Evolutionary conservation across 2,329 filamentous ascomycete genomes (phyloP).

Genomic region (Sclerotinia trifoliorum): DNA sequence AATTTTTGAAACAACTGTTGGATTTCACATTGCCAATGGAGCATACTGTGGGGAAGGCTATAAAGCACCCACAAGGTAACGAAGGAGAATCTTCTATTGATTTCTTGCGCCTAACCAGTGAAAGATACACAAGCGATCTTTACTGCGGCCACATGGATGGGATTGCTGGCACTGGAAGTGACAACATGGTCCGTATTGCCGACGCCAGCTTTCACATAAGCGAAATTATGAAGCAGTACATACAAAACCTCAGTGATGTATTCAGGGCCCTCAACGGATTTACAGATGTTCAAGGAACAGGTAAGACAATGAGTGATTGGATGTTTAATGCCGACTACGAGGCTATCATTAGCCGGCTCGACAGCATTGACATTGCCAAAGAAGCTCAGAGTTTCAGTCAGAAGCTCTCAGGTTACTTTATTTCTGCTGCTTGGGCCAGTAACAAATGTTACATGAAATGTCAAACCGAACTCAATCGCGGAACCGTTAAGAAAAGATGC

Average conservation of each 20-base stretch:
- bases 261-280: conserved; percentile 6
- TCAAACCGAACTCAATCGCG: neutral
- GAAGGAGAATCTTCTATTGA: neutral
- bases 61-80: neutral
- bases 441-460: conserved; percentile 24
- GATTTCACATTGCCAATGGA: conserved; percentile 7
- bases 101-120: conserved; percentile 1
- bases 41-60: neutral
- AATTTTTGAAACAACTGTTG: neutral
- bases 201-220: neutral
- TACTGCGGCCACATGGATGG: conserved; percentile 13
- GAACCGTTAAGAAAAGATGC: neutral
- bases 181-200: neutral
- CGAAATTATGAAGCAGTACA: neutral
- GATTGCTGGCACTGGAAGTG: neutral
- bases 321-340: conserved; percentile 9
- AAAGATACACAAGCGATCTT: neutral
- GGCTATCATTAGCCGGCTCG: neutral
- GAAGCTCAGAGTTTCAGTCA: neutral
- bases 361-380: neutral
- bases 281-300: neutral
- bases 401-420: neutral
- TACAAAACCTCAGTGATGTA: neutral
- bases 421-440: conserved; percentile 1
- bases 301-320: conserved; percentile 9